Evolutionary conservation across 305 asterid species (phyloP).

Genomic region (Rubia balearica): DNA sequence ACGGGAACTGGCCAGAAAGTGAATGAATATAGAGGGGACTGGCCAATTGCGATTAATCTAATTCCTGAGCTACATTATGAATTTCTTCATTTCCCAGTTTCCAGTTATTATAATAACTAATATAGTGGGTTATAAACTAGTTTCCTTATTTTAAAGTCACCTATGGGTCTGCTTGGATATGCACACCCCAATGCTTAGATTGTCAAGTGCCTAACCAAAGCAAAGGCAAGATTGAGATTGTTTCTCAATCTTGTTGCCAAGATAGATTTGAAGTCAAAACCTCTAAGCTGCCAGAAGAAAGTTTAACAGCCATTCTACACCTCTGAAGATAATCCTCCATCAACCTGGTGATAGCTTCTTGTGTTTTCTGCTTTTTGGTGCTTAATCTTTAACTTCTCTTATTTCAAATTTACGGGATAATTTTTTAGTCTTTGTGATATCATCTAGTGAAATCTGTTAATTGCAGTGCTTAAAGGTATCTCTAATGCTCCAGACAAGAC

Average conservation of each 20-base stretch:
- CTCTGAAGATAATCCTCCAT: conserved; percentile 8
- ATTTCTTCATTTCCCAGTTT: background rate
- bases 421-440: background rate
- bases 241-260: conserved; percentile 1
- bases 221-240: background rate
- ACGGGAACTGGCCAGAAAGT: background rate
- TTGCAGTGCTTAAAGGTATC: conserved; percentile 84
- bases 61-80: background rate
- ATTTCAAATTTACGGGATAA: background rate
- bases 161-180: too few relatives aligned
- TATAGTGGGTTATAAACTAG: background rate
- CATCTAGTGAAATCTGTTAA: background rate
- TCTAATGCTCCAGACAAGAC: conserved; percentile 78
- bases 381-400: background rate
- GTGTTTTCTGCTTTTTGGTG: background rate
- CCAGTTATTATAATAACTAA: background rate
- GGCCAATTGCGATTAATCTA: background rate
- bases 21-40: background rate
- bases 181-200: background rate
- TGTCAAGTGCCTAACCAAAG: background rate
- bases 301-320: conserved; percentile 7
- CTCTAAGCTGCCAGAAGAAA: background rate
- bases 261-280: background rate
- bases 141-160: background rate
- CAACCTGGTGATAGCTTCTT: background rate